phyloP scores from a whole-genome alignment of 805 yeast species.

The Komagataella kurtzmanii region DNA sequence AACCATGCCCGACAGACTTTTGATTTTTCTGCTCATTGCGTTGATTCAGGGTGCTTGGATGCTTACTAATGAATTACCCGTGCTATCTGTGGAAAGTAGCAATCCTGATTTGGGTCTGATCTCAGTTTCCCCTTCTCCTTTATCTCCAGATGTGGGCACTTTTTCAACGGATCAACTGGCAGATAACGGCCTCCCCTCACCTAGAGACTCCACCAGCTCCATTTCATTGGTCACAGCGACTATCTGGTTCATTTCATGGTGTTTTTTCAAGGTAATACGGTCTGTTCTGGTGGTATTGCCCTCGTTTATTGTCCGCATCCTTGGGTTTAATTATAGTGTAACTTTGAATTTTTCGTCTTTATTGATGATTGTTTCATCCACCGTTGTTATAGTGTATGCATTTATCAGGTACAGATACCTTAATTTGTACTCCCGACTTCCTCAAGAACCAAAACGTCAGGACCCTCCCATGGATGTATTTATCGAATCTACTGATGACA shows the following conservation, averaged over 20 bases:
- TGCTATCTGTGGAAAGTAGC: background rate
- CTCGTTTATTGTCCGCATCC: slow-evolving; percentile 11
- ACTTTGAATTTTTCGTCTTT: slow-evolving; percentile 38
- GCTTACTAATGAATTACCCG: background rate
- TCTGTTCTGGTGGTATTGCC: slow-evolving; percentile 9
- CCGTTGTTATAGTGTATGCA: slow-evolving; percentile 24
- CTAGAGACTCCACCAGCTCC: background rate
- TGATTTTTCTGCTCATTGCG: background rate
- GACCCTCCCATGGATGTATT: slow-evolving; percentile 34
- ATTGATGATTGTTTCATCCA: slow-evolving; percentile 16
- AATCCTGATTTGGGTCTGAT: background rate
- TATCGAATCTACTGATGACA: slow-evolving; percentile 21
- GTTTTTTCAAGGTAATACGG: slow-evolving; percentile 6
- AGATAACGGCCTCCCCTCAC: background rate
- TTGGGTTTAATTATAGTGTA: slow-evolving; percentile 33
- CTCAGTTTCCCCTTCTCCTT: background rate
- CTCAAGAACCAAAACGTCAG: slow-evolving; percentile 27
- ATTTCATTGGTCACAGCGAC: slow-evolving; percentile 6
- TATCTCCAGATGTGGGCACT: background rate
- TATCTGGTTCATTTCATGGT: slow-evolving; percentile 9
- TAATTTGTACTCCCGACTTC: slow-evolving; percentile 47
- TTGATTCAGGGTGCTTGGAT: background rate
- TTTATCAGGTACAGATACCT: slow-evolving; percentile 49
- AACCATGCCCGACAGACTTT: background rate
- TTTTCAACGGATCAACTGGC: background rate